These are phyloP conservation scores for Trichoderma sp. DNA, from an alignment of 2,329 filamentous ascomycete genomes.

Conservation along the genomic window DNA sequence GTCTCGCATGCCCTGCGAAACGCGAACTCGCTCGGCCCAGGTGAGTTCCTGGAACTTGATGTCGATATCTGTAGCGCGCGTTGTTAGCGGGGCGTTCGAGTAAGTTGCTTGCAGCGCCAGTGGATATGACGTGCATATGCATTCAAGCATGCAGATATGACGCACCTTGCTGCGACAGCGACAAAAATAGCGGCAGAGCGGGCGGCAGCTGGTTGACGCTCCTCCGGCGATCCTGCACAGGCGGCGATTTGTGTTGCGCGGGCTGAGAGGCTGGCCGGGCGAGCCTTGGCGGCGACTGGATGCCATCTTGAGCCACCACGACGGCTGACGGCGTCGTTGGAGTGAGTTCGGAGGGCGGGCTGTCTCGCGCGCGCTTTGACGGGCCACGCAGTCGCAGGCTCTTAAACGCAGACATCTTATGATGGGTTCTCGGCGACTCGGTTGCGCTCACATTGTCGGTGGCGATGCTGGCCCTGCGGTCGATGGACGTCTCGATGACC, in stretches of 20 bases:
- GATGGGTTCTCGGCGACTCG: constrained; percentile 28
- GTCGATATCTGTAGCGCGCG: constrained; percentile 46
- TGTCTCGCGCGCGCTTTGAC: constrained; percentile 49
- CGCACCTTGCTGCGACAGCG: constrained; percentile 42
- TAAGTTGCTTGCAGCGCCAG: constrained; percentile 8
- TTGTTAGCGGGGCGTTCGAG: constrained; percentile 17
- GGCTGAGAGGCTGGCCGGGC: constrained; percentile 4
- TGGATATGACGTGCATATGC: constrained; percentile 19
- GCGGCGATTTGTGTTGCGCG: constrained; percentile 12
- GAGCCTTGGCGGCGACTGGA: constrained; percentile 24
- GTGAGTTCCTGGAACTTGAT: constrained; percentile 55
- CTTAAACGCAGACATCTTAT: constrained; percentile 46
- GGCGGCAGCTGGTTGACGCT: constrained; percentile 29
- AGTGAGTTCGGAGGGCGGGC: constrained; percentile 42
- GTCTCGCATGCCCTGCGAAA: constrained; percentile 45
- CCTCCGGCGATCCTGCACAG: constrained; percentile 18
- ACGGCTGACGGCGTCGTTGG: constrained; percentile 36
- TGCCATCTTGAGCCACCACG: constrained; percentile 43
- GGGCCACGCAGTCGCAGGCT: constrained; percentile 48
- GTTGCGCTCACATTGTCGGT: constrained; percentile 32
- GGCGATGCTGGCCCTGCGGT: constrained; percentile 36
- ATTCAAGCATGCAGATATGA: constrained; percentile 15
- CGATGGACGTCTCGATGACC: constrained; percentile 45
- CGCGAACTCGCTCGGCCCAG: constrained; percentile 55
- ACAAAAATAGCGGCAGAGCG: constrained; percentile 44